Evolutionary conservation across 192 early-diverging fungal species (phyloP), one percentile per base, ranked within the genome.

Genomic region (Diversispora epigaea): DNA sequence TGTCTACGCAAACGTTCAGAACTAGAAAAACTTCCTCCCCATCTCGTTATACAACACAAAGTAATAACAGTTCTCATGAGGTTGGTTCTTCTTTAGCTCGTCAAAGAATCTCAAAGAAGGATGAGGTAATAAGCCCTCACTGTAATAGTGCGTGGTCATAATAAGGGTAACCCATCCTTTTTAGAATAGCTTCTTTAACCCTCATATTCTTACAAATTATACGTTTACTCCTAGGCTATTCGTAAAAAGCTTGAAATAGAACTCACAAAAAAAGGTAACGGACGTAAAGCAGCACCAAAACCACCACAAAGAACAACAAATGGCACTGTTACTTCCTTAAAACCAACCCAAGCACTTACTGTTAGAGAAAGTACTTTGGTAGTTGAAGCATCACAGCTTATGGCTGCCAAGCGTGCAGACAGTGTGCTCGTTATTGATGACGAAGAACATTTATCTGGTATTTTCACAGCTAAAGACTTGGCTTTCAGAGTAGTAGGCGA

Each of bases 401-500:
- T 99, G 96, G 96, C 97, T 5, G 97, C 97, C 19, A 98, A 98
- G 85, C 88, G 96, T 32, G 88, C 91, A 6, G 97, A 99, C 80
- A 94, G 94, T 77, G 94, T 99, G 49, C 86, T 99, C 9, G 91
- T 98, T 52, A 93, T 97, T n/a, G 93, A 96, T 79, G 89, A 91
- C 40, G 91, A 96, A 21, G 94, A 96, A 73, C 93, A 93, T 73
- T 86, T 99, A 73, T 85, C 87, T 5, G 97, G 96, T 45, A 99
- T 99, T 73, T 93, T 99, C 77, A 99, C 97, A 0, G 97, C 95
- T 67, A 99, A 98, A 84, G 97, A 99, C 84, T 85, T 99, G 60
- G 93, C 96, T 41, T 98, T 94, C 82, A 85, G 96, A 41, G 96
- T 98, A 15, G 95, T 98, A 17, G 96, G 79, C 52, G 82, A 77